phyloP scores from a whole-genome alignment of 768 basidiomycete species.

The Suillus americanus region DNA sequence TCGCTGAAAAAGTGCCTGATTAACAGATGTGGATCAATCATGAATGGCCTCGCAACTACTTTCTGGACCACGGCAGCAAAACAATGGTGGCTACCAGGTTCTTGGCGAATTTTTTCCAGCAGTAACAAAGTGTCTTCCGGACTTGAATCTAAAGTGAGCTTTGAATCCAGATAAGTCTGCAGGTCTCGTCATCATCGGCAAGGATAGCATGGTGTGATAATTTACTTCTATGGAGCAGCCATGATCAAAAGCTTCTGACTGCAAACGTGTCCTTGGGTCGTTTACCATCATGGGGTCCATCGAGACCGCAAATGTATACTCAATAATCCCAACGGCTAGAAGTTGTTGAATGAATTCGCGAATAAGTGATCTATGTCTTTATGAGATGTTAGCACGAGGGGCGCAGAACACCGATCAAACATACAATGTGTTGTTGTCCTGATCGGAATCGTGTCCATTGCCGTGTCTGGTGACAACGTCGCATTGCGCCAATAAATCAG shows the following conservation, averaged over 20 bases:
- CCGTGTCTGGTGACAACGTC: slow-evolving; percentile 44
- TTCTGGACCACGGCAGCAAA: slow-evolving; percentile 59
- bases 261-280: slow-evolving; percentile 49
- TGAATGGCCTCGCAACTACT: slow-evolving; percentile 34
- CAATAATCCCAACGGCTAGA: slow-evolving; percentile 51
- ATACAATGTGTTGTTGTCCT: slow-evolving; percentile 19
- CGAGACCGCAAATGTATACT: slow-evolving; percentile 48
- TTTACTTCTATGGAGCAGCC: slow-evolving; percentile 59
- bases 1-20: slow-evolving; percentile 41
- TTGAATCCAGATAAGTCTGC: slow-evolving; percentile 52
- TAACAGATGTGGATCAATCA: not conserved
- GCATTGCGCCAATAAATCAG: slow-evolving; percentile 56
- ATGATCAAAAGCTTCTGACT: slow-evolving; percentile 59
- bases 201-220: not conserved
- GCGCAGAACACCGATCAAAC: not conserved
- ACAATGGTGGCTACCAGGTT: slow-evolving; percentile 53
- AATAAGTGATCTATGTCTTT: slow-evolving; percentile 26
- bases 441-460: slow-evolving; percentile 16
- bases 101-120: slow-evolving; percentile 47
- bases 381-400: slow-evolving; percentile 12
- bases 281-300: slow-evolving; percentile 52
- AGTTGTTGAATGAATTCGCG: slow-evolving; percentile 49
- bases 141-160: slow-evolving; percentile 50
- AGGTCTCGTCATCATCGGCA: slow-evolving; percentile 11
- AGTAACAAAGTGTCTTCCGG: slow-evolving; percentile 36